Conservation (phyloP, 495 filamentous ascomycete genomes). For the Chlorociboria aeruginascens region DNA sequence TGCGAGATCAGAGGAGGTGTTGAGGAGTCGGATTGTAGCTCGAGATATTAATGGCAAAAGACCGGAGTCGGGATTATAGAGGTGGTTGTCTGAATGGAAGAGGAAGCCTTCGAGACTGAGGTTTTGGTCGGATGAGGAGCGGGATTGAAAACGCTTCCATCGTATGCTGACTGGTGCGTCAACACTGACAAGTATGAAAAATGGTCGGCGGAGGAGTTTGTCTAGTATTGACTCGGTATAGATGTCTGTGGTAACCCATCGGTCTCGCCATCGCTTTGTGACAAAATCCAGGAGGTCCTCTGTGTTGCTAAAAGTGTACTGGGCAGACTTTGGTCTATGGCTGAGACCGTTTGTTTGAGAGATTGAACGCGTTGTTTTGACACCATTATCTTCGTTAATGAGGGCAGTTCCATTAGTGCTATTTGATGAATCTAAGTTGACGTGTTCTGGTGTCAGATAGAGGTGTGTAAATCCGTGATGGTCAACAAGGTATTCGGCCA, state of each 20-base stretch:
- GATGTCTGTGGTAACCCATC: constrained; percentile 78
- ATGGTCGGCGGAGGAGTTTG: constrained; percentile 63
- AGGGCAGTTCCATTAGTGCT: constrained; percentile 11
- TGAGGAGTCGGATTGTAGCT: constrained; percentile 75
- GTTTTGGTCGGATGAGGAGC: constrained; percentile 12
- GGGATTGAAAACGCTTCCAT: constrained; percentile 54
- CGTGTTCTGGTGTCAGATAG: constrained; percentile 21
- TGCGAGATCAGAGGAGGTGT: constrained; percentile 59
- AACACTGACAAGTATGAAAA: constrained; percentile 85
- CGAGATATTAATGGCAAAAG: constrained; percentile 62
- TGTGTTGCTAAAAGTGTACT: constrained; percentile 40
- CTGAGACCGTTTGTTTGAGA: constrained; percentile 23
- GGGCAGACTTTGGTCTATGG: constrained; percentile 15
- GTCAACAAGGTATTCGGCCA: constrained; percentile 65
- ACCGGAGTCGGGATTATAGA: constrained; percentile 56
- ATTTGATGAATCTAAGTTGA: not conserved
- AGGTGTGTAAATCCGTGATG: constrained; percentile 63
- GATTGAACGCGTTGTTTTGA: constrained; percentile 23
- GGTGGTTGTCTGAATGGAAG: constrained; percentile 57
- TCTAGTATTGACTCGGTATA: constrained; percentile 56
- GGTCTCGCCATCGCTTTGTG: constrained; percentile 69
- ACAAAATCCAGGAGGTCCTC: constrained; percentile 67
- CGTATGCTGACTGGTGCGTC: constrained; percentile 78
- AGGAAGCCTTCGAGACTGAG: constrained; percentile 71
- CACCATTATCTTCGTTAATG: constrained; percentile 15